Evolutionary conservation across 305 asterid genomes (phyloP).

Genomic region (Solanum aculeatissimum): DNA sequence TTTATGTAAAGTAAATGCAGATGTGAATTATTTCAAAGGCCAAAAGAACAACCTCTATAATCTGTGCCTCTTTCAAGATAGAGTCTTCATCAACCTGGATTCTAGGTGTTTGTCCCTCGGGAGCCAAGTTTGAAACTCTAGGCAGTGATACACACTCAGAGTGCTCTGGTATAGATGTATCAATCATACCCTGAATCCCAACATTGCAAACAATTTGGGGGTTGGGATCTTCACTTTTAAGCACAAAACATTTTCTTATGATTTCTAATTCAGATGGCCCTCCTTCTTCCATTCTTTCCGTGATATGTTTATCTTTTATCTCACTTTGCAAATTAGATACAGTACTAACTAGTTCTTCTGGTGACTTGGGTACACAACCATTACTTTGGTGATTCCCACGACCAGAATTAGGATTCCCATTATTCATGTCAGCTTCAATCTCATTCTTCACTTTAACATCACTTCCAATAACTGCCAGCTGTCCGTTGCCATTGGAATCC

Average conservation of each 20-base stretch:
- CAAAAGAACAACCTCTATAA: constrained; percentile 58
- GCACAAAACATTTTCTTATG: constrained; percentile 17
- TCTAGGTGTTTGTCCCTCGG: constrained; percentile 24
- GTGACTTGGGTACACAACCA: constrained; percentile 19
- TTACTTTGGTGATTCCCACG: constrained; percentile 26
- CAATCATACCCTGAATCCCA: constrained; percentile 20
- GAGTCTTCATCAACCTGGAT: constrained; percentile 65
- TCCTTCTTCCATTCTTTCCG: constrained; percentile 21
- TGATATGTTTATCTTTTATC: constrained; percentile 16
- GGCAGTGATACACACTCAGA: constrained; percentile 18
- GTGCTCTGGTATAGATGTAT: constrained; percentile 17
- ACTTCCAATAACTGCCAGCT: constrained; percentile 20
- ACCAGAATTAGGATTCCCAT: constrained; percentile 19
- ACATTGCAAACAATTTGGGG: constrained; percentile 8
- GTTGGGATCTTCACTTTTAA: constrained; percentile 17
- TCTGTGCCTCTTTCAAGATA: constrained; percentile 79
- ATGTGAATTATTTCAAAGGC: neutral
- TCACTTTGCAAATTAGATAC: constrained; percentile 20
- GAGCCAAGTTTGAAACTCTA: constrained; percentile 17
- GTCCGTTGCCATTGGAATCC: constrained; percentile 15
- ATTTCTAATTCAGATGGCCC: constrained; percentile 25
- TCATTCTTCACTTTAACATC: constrained; percentile 26
- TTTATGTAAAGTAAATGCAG: neutral
- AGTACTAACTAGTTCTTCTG: constrained; percentile 24
- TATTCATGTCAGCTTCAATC: constrained; percentile 24